A percentile compares a stretch with the other conserved stretches of the same genome.
phyloP scores from a whole-genome alignment of 495 filamentous ascomycete species.

The Hypoxylon fragiforme region DNA sequence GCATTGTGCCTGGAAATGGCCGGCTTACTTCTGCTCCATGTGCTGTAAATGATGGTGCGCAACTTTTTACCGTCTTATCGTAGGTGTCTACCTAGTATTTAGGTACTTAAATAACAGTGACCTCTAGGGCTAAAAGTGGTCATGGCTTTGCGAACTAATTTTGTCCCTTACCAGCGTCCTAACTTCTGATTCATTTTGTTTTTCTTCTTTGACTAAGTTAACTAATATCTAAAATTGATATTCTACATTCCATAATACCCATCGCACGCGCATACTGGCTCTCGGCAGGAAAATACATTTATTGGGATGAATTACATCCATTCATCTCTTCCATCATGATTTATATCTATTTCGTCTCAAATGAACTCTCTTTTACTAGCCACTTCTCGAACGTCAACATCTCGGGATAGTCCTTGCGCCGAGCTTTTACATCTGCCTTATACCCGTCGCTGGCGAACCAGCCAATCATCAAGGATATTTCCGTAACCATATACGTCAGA shows the following conservation, averaged over 20 bases:
- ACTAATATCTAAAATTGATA: too few relatives aligned
- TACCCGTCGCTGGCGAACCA: conserved; percentile 54
- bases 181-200: too few relatives aligned
- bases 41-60: conserved; percentile 43
- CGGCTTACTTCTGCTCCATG: conserved; percentile 49
- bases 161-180: too few relatives aligned
- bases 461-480: conserved; percentile 49
- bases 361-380: conserved; percentile 44
- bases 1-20: conserved; percentile 44
- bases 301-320: too few relatives aligned
- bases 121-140: too few relatives aligned
- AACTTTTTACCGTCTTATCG: conserved; percentile 50
- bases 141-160: too few relatives aligned
- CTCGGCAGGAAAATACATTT: too few relatives aligned
- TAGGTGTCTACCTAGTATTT: neutral
- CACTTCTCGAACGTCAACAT: conserved; percentile 49
- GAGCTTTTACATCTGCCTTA: conserved; percentile 44
- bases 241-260: too few relatives aligned
- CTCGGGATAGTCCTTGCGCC: conserved; percentile 41
- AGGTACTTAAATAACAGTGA: neutral
- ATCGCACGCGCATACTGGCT: too few relatives aligned
- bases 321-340: neutral
- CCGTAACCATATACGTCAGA: conserved; percentile 43
- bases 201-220: too few relatives aligned
- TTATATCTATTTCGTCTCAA: conserved; percentile 26